Base-by-base conservation (phyloP, 2,329 filamentous ascomycete genomes). In the Cytospora leucostoma region DNA sequence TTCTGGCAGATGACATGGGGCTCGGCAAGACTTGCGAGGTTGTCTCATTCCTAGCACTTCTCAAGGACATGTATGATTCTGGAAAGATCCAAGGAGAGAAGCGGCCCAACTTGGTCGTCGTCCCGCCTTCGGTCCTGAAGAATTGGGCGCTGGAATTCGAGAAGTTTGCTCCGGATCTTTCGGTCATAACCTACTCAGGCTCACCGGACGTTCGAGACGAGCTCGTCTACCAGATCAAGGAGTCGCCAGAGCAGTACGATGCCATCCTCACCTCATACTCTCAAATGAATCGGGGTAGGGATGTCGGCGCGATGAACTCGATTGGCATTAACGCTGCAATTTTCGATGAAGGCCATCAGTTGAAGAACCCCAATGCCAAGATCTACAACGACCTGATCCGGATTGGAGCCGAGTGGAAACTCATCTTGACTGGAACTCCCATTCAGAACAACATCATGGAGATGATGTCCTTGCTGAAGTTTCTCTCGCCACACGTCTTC, bases 1-100 rank as follows among this genome's bases (percentile, higher is more conserved):
- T 99, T 62, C 81, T 99, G 19, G 95, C 95, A 1, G 95, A 99
- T 73, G 95, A 99, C 73, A 99, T 99, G 95, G 95, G 91, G 58
- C 80, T 94, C 49, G 95, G 95, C 53, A 99, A 99, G 80, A 99
- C 95, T 0, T 97, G 93, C 70, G 94, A 99, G 72, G 92, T 98
- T 66, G 97, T 99, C 69, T 88, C 92, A 0, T 92, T 99, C 70
- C 82, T 99, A 53, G 90, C 92, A 17, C 89, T 97, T 70, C 80
- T 99, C 33, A 87, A 91, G 17, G 87, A 93, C 71, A 85, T 85
- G 35, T 86, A 81, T 65, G 72, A 80, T 7, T 66, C 69, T 4
- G 66, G 67, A 3, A 66, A 66, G 6, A 67, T 69, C 2, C 56
- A 69, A 5, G 52, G 64, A 33, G 67, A 82, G 78, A 72, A 86